Percentiles rank a stretch among this genome's conserved stretches.
Conservation (phyloP, 2,329 filamentous ascomycete genomes). For the Nemania abortiva region DNA sequence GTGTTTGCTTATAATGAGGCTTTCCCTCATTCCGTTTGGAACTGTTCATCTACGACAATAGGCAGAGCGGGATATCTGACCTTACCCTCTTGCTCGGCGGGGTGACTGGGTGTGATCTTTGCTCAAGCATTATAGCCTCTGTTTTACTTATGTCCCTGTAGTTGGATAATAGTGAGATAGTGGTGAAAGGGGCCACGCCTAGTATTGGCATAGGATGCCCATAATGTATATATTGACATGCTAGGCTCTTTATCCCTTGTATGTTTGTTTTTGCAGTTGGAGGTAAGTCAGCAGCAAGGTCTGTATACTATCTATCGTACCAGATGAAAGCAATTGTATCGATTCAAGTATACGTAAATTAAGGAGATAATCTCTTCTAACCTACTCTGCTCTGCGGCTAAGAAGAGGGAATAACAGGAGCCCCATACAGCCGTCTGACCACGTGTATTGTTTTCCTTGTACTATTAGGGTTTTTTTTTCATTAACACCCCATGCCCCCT, state of each 20-base stretch:
- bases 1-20: background rate
- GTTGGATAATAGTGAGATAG: background rate
- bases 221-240: background rate
- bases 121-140: background rate
- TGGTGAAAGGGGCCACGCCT: background rate
- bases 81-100: too few relatives aligned
- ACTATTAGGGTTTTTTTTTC: too few relatives aligned
- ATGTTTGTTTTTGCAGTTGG: background rate
- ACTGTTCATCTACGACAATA: background rate
- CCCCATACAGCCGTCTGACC: background rate
- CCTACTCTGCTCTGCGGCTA: background rate
- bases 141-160: too few relatives aligned
- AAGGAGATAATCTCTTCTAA: background rate
- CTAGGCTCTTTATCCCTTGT: background rate
- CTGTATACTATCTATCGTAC: background rate
- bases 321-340: background rate
- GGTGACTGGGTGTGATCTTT: background rate
- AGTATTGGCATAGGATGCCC: background rate
- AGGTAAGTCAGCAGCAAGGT: too few relatives aligned
- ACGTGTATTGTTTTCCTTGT: background rate
- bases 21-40: background rate
- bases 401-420: background rate
- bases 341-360: background rate
- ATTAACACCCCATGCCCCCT: too few relatives aligned
- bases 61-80: too few relatives aligned